Conservation (phyloP, 2,329 filamentous ascomycete species). For the Xylariaceae sp. region DNA sequence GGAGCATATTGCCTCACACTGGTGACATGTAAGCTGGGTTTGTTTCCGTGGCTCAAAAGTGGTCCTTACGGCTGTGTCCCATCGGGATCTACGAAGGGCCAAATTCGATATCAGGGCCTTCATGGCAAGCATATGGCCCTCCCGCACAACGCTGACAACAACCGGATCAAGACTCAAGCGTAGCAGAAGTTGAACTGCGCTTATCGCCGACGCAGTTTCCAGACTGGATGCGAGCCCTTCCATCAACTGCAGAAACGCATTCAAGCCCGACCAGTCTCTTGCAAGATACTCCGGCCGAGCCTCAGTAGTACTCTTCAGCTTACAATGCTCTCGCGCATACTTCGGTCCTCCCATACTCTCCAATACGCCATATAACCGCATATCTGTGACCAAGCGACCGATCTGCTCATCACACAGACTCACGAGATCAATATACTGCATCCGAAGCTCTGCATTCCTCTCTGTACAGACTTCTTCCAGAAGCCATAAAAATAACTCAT, state of each 20-base stretch:
- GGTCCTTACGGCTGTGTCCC: slow-evolving; percentile 41
- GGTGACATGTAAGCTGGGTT: slow-evolving; percentile 11
- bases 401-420: slow-evolving; percentile 42
- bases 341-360: slow-evolving; percentile 52
- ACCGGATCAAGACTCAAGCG: slow-evolving; percentile 53
- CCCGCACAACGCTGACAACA: slow-evolving; percentile 30
- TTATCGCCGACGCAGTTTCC: slow-evolving; percentile 31
- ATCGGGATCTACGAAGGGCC: slow-evolving; percentile 30
- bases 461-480: slow-evolving; percentile 56
- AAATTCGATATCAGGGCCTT: slow-evolving; percentile 41
- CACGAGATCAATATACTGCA: slow-evolving; percentile 58
- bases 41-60: too few relatives aligned
- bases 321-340: slow-evolving; percentile 35
- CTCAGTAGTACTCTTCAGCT: slow-evolving; percentile 24
- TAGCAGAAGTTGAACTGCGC: slow-evolving; percentile 45
- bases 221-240: slow-evolving; percentile 35
- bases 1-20: slow-evolving; percentile 49
- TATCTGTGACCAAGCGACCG: slow-evolving; percentile 40
- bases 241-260: slow-evolving; percentile 42
- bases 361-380: slow-evolving; percentile 52
- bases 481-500: slow-evolving; percentile 65
- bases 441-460: slow-evolving; percentile 49
- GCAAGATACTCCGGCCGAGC: slow-evolving; percentile 28
- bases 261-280: slow-evolving; percentile 45
- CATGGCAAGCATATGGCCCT: slow-evolving; percentile 34